Percentiles rank a stretch among this genome's conserved stretches.
These are phyloP conservation scores for Aotearoamyces nothofagi DNA, from an alignment of 2,329 filamentous ascomycete species.

Conservation along the genomic window DNA sequence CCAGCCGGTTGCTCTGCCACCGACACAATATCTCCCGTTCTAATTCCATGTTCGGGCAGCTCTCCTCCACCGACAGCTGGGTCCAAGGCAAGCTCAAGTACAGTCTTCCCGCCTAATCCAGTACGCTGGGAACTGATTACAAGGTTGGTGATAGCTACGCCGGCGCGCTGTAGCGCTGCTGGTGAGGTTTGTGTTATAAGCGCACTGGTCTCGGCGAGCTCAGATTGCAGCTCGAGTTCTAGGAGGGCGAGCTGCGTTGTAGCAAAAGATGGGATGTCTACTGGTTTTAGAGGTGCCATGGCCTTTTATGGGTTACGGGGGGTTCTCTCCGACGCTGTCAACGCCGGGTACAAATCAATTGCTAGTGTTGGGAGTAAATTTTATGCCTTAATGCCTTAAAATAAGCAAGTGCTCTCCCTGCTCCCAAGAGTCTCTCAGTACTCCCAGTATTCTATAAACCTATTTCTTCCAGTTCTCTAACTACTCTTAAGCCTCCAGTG, in stretches of 20 bases:
- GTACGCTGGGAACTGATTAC: conserved; percentile 63
- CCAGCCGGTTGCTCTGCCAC: conserved; percentile 63
- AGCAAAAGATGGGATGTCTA: conserved; percentile 38
- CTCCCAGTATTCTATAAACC: too few relatives aligned
- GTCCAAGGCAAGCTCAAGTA: conserved; percentile 67
- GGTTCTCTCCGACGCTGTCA: too few relatives aligned
- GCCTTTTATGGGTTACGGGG: too few relatives aligned
- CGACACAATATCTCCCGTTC: conserved; percentile 64
- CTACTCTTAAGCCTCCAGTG: too few relatives aligned
- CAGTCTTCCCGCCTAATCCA: conserved; percentile 78
- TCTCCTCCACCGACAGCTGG: conserved; percentile 40
- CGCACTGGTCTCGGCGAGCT: conserved; percentile 52
- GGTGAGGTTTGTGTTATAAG: conserved; percentile 56
- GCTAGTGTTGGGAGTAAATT: too few relatives aligned
- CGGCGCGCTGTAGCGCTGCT: conserved; percentile 54
- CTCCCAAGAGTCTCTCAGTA: too few relatives aligned
- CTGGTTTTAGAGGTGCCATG: background rate
- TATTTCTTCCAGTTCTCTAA: too few relatives aligned
- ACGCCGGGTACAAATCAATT: too few relatives aligned
- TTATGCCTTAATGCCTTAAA: too few relatives aligned
- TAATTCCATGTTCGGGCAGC: conserved; percentile 60
- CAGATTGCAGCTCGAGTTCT: conserved; percentile 53
- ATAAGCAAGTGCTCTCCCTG: too few relatives aligned
- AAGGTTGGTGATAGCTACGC: conserved; percentile 68
- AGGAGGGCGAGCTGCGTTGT: conserved; percentile 56